These are phyloP conservation scores for Epithele typhae DNA, from an alignment of 768 basidiomycete genomes.

Conservation along the genomic window DNA sequence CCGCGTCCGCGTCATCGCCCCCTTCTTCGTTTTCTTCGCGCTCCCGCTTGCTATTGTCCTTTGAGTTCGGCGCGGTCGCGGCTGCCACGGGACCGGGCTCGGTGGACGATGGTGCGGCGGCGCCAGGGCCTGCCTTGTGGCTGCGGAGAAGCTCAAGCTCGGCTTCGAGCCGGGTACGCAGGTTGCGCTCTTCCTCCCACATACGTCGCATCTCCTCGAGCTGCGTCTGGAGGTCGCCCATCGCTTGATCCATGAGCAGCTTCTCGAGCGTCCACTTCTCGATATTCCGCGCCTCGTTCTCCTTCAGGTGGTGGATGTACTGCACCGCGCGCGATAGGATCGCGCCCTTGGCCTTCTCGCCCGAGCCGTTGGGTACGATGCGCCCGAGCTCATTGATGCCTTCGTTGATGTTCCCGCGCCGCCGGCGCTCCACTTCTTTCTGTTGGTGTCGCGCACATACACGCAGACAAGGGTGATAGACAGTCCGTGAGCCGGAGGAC, in stretches of 20 bases:
- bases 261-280: constrained; percentile 95
- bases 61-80: constrained; percentile 1
- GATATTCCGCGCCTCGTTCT: constrained; percentile 86
- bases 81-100: constrained; percentile 1
- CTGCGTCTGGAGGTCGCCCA: constrained; percentile 82
- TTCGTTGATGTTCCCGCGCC: constrained; percentile 94
- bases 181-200: constrained; percentile 74
- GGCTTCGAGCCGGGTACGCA: constrained; percentile 54
- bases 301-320: constrained; percentile 89
- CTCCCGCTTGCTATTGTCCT: constrained; percentile 18
- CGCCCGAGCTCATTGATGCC: constrained; percentile 90
- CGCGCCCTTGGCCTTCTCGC: constrained; percentile 87
- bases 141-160: constrained; percentile 51
- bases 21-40: background rate
- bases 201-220: constrained; percentile 76
- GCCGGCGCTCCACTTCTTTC: constrained; percentile 98
- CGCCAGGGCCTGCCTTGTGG: constrained; percentile 1
- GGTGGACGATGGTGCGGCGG: constrained; percentile 3
- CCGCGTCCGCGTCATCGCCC: background rate
- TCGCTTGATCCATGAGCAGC: constrained; percentile 86
- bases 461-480: too few relatives aligned
- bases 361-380: constrained; percentile 83
- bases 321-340: constrained; percentile 85
- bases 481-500: background rate
- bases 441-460: too few relatives aligned